These are phyloP conservation scores for Cystofilobasidium bisporidii DNA, from an alignment of 768 basidiomycete genomes.

Conservation along the genomic window DNA sequence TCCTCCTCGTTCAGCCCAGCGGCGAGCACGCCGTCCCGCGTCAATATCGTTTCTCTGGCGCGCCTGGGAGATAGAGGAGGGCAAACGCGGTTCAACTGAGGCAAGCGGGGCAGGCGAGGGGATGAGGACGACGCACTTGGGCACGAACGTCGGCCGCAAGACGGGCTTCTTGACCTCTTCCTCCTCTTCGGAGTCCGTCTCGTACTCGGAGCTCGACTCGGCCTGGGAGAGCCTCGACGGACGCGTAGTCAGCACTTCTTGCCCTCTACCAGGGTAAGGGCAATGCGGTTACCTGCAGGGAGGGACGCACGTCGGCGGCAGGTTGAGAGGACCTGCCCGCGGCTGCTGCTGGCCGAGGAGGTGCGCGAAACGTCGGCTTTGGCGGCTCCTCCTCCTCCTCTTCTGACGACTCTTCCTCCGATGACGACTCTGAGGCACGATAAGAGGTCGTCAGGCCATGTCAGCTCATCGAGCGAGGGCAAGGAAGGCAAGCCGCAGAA, in stretches of 20 bases:
- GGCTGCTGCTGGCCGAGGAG: constrained; percentile 5
- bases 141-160: constrained; percentile 87
- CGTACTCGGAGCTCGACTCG: constrained; percentile 35
- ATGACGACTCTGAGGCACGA: constrained; percentile 11
- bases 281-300: no score
- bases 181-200: constrained; percentile 36
- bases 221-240: constrained; percentile 26
- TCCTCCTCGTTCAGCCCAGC: constrained; percentile 57
- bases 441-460: neutral
- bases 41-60: constrained; percentile 47
- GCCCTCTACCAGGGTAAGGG: no score
- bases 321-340: neutral
- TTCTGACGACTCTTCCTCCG: constrained; percentile 13
- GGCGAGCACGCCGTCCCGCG: constrained; percentile 46
- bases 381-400: constrained; percentile 18
- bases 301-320: constrained; percentile 34
- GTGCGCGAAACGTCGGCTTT: constrained; percentile 21
- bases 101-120: neutral
- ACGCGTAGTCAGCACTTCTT: no score
- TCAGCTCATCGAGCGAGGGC: no score
- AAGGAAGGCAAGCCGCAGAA: no score
- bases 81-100: neutral
- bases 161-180: constrained; percentile 53
- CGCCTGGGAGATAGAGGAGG: constrained; percentile 35
- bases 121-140: constrained; percentile 57